These are phyloP conservation scores for Pythium periplocum DNA, from an alignment of 352 stramenopile genomes.

Conservation along the genomic window DNA sequence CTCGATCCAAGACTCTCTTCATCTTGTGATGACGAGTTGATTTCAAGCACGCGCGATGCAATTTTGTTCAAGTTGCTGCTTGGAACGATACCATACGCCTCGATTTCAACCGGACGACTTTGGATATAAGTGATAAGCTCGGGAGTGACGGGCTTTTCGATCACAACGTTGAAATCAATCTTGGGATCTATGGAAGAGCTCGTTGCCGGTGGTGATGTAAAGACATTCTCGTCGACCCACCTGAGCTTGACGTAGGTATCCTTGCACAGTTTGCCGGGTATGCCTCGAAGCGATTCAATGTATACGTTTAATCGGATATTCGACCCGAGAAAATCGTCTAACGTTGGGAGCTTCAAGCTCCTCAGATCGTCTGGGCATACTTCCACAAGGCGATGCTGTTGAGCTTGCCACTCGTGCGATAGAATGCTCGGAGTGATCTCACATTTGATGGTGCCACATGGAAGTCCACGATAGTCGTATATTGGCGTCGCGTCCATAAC, in stretches of 20 bases:
- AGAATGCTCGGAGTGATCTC: conserved; percentile 60
- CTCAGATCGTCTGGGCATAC: conserved; percentile 37
- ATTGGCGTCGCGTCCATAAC: conserved; percentile 52
- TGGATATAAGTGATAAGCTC: conserved; percentile 41
- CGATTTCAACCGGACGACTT: conserved; percentile 47
- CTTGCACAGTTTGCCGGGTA: conserved; percentile 73
- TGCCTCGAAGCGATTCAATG: conserved; percentile 45
- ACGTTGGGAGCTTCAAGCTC: conserved; percentile 32
- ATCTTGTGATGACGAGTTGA: conserved; percentile 10
- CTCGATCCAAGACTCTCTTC: conserved; percentile 16
- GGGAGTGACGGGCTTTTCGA: conserved; percentile 48
- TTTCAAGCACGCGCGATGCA: conserved; percentile 39
- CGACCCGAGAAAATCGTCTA: conserved; percentile 38
- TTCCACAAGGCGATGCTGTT: conserved; percentile 56
- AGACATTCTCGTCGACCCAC: conserved; percentile 27
- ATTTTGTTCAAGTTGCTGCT: conserved; percentile 75
- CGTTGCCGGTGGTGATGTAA: conserved; percentile 37
- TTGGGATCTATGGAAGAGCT: conserved; percentile 52
- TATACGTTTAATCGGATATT: conserved; percentile 53
- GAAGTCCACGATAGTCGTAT: conserved; percentile 37
- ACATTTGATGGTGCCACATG: conserved; percentile 40
- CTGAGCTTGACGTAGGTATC: conserved; percentile 53
- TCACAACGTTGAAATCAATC: conserved; percentile 48
- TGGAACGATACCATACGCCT: conserved; percentile 64
- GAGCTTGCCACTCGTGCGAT: conserved; percentile 72